Conservation (phyloP, 108 stramenopile species). For the Cylindrotheca fusiformis region DNA sequence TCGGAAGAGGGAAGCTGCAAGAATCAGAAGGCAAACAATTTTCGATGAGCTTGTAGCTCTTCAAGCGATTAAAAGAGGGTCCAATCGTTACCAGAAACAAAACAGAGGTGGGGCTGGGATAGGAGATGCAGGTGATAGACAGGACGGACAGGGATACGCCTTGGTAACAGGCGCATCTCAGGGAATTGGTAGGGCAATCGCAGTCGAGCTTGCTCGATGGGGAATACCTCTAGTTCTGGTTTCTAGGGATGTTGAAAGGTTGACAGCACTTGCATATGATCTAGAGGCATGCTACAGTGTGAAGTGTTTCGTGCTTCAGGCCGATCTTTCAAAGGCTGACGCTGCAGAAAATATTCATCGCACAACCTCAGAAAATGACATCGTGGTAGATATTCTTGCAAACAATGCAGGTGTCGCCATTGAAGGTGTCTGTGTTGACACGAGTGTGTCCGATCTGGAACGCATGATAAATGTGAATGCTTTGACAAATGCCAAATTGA, state of each 20-base stretch:
- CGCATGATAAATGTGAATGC: conserved; percentile 71
- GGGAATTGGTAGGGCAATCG: conserved; percentile 81
- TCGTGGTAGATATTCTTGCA: conserved; percentile 74
- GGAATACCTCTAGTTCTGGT: conserved; percentile 82
- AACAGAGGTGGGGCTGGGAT: background rate
- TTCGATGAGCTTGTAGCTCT: conserved; percentile 45
- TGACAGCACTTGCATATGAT: conserved; percentile 65
- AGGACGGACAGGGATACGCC: conserved; percentile 52
- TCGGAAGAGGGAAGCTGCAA: conserved; percentile 31
- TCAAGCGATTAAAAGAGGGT: conserved; percentile 35
- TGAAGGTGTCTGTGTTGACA: conserved; percentile 58
- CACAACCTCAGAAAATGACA: conserved; percentile 59
- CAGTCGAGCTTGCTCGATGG: conserved; percentile 82
- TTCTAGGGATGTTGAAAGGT: conserved; percentile 61
- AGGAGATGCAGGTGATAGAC: conserved; percentile 1
- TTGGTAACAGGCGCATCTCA: conserved; percentile 81
- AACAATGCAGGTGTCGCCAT: conserved; percentile 80
- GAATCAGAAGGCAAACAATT: conserved; percentile 44
- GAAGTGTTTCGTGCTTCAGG: conserved; percentile 66
- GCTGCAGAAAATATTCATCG: conserved; percentile 61
- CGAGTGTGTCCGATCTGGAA: conserved; percentile 29
- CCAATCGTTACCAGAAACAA: background rate
- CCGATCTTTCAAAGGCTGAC: conserved; percentile 63
- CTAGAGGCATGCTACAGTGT: conserved; percentile 81
- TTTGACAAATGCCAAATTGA: conserved; percentile 50